Evolutionary conservation across 2,329 filamentous ascomycete species (phyloP).

Genomic region (Aspergillus tamarii): DNA sequence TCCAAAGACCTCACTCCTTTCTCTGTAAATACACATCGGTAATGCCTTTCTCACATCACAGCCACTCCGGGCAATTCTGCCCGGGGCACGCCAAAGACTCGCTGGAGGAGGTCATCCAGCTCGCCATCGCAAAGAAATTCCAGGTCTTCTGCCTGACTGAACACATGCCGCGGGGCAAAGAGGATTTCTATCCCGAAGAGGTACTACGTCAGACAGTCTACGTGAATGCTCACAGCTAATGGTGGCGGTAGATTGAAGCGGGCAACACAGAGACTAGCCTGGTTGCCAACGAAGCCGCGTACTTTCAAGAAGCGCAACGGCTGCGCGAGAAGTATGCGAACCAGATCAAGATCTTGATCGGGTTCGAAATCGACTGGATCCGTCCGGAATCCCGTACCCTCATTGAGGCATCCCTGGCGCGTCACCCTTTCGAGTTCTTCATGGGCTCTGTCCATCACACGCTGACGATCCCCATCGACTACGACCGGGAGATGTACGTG

Average conservation of each 20-base stretch:
- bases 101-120: slow-evolving; percentile 79
- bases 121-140: slow-evolving; percentile 78
- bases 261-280: slow-evolving; percentile 34
- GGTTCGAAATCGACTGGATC: slow-evolving; percentile 94
- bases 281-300: slow-evolving; percentile 61
- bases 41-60: slow-evolving; percentile 98
- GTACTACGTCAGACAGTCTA: slow-evolving; percentile 42
- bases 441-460: slow-evolving; percentile 93
- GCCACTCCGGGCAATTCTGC: slow-evolving; percentile 97
- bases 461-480: slow-evolving; percentile 85
- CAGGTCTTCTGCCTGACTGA: slow-evolving; percentile 86
- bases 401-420: slow-evolving; percentile 61
- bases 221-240: not conserved
- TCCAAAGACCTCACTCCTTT: not conserved
- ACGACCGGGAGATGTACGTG: slow-evolving; percentile 69
- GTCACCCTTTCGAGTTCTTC: slow-evolving; percentile 80
- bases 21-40: not conserved
- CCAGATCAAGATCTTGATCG: slow-evolving; percentile 79
- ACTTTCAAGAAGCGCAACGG: slow-evolving; percentile 73
- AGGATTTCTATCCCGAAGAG: slow-evolving; percentile 93
- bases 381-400: slow-evolving; percentile 65
- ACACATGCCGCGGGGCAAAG: slow-evolving; percentile 82
- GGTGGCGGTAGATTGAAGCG: slow-evolving; percentile 31
- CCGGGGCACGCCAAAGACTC: slow-evolving; percentile 82
- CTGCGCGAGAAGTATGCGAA: slow-evolving; percentile 70